Base-by-base conservation (phyloP, 805 yeast species). In the Candida lessepsii region DNA sequence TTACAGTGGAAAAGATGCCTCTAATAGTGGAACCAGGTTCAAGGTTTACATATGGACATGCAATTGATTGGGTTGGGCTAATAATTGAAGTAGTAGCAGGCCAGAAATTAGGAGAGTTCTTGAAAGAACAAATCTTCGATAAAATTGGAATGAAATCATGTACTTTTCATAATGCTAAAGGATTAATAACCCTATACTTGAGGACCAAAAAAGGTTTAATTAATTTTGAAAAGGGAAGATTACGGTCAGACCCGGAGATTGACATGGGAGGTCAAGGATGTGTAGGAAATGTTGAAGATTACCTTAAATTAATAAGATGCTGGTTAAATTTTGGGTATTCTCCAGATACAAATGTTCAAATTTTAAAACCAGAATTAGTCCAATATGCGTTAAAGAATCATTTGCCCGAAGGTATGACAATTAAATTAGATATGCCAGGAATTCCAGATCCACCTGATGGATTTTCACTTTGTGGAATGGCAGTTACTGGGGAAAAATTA, bases 251-350 rank as follows among this genome's bases (percentile, higher is more conserved):
- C 29, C 56, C 56, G 15, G 45, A 25, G 28, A 37, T 65, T 7
- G 72, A 68, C 43, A 60, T 67, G 65, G 74, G 73, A 6, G 74
- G 74, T n/a, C 70, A 61, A 39, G 74, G 74, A 2, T 56, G 65
- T 37, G 63, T 58, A 39, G 67, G 70, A 1, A 59, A 61, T 2
- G 63, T 61, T 1, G 57, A 51, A 2, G 74, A 68, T 48, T 69
- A 60, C 40, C 52, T 69, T 42, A 64, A 58, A 39, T 66, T 67
- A 33, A 49, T 69, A 18, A 55, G 73, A 29, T 46, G 65, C 9
- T 66, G 71, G 70, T 53, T 68, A 24, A 69, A 68, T 42, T 52
- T 52, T 26, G 74, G 74, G 0, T 37, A 43, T 10, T 62, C 71
- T 30, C 69, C 70, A 3, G 71, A 67, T 42, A 53, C 70, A 14